Base-by-base conservation (phyloP, 768 basidiomycete genomes). In the Tricholoma terreum region DNA sequence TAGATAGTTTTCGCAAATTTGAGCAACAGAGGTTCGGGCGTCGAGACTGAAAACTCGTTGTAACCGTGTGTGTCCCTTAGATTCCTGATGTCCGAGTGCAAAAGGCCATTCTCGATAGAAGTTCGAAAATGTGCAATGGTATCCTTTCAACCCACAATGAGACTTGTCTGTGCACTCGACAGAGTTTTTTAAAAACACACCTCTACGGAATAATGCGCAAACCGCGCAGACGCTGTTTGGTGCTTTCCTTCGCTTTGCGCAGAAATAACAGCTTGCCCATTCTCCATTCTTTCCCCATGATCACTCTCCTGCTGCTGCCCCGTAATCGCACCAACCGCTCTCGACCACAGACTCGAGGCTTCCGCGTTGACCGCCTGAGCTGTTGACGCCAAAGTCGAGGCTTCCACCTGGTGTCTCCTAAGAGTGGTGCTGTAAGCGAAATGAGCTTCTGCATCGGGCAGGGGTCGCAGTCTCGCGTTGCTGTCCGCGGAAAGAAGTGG, bases 1-100 rank as follows among this genome's bases (percentile, higher is more conserved):
- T 95, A 97, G 50, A 98, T 94, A 34, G 90, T 95, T 71, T 95
- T 94, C 12, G 87, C 86, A 69, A 98, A 98, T 73, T 97, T 97
- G 67, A 94, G 72, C 38, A 88, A 73, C 8, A 87, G 71, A 0
- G 92, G 88, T 65, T 97, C 94, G 2, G 92, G 86, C 0, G 89
- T 76, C 0, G 83, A 81, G 11, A 98, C 91, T 1, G 90, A 84
- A 69, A 98, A 98, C 72, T 98, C 95, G 75, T 98, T 98, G 70
- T 92, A 95, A 2, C 94, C 94, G 62, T 93, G 84, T 2, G 74
- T 76, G 24, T 80, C 80, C 33, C 86, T 84, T 21, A 95, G 77
- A 22, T 77, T 73, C 2, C 84, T 76, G 35, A 96, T 80, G 52
- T 85, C 80, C 15, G 83, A 72, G 27, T 80, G 75, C 0, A 87